Evolutionary conservation across 2,329 filamentous ascomycete species (phyloP), one percentile per base, ranked within the genome.

Genomic region (Aureobasidium vineae): DNA sequence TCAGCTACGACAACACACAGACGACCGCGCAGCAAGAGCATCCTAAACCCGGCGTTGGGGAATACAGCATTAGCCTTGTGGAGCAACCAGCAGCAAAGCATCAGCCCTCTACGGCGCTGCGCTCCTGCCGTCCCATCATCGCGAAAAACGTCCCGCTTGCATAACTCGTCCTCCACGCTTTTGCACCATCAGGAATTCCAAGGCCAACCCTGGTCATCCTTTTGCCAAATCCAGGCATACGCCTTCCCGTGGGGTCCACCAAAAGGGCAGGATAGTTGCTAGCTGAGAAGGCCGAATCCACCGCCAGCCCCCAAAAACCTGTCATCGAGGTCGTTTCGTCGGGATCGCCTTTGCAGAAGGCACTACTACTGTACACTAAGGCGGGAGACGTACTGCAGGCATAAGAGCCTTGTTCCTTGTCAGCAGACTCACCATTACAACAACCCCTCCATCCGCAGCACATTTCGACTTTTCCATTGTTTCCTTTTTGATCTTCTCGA

Each of bases 371-470:
- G 31, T 19, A 28, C 49, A 52, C 23, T 13, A 33, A 21, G 23
- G n/a, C 57, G 57, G 57, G 28, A 61, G 53, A 40, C 33, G 26
- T n/a, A 61, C 41, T 61, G 57, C 57, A 26, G 43, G 57, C 41
- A 49, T 38, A 61, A 61, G 57, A 61, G 57, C 57, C 57, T 61
- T 61, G 57, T 61, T 61, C 57, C 43, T 49, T 61, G 57, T 61
- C 57, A 47, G 57, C 57, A 49, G 56, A 7, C 56, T 16, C 38
- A 19, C n/a, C 36, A 43, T 19, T 61, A 61, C 57, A 49, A 49
- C 40, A 47, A 61, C 28, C 41, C 41, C 41, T 49, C 57, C 57
- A 8, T 36, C 43, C 57, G 31, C 57, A 23, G n/a, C 53, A 28
- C 31, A 49, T 49, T 49, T 61, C 41, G 2, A 10, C n/a, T 43